Conservation (phyloP, 106 monocot genomes). For the Triglochin maritima region DNA sequence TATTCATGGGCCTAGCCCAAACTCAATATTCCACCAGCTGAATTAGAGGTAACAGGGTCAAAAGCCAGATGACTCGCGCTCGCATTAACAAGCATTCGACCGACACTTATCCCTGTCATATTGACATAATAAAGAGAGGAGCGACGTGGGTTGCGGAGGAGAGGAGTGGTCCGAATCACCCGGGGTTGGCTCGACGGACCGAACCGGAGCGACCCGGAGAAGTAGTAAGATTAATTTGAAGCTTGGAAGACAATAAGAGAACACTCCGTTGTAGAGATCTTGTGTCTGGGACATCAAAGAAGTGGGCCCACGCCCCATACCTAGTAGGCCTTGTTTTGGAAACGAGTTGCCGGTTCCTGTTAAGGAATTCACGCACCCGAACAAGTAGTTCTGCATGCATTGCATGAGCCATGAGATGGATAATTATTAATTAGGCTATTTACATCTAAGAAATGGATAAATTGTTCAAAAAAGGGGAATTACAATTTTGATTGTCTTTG, state of each 20-base stretch:
- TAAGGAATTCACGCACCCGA: conserved; percentile 47
- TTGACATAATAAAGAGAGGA: conserved; percentile 90
- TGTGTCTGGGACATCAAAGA: conserved; percentile 52
- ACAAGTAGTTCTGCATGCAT: conserved; percentile 24
- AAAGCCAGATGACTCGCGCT: conserved; percentile 36
- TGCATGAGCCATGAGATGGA: no score
- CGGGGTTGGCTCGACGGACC: conserved; percentile 54
- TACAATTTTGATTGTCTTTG: no score
- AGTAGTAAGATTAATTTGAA: conserved; percentile 95
- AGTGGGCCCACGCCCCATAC: conserved; percentile 51
- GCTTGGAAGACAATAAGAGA: conserved; percentile 97
- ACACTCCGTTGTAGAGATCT: conserved; percentile 49
- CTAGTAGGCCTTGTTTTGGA: conserved; percentile 71
- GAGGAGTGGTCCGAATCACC: conserved; percentile 50
- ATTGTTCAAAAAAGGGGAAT: no score
- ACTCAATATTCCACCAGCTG: no score
- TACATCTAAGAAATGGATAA: no score
- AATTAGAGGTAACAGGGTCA: no score
- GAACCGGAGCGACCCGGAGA: conserved; percentile 84
- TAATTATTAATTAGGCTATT: no score
- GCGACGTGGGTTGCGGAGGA: conserved; percentile 75
- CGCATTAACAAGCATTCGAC: conserved; percentile 24
- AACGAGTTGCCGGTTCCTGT: conserved; percentile 22
- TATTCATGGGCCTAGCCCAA: no score
- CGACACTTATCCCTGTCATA: conserved; percentile 62